phyloP scores from a whole-genome alignment of 768 basidiomycete genomes.

The Lactarius vividus region DNA sequence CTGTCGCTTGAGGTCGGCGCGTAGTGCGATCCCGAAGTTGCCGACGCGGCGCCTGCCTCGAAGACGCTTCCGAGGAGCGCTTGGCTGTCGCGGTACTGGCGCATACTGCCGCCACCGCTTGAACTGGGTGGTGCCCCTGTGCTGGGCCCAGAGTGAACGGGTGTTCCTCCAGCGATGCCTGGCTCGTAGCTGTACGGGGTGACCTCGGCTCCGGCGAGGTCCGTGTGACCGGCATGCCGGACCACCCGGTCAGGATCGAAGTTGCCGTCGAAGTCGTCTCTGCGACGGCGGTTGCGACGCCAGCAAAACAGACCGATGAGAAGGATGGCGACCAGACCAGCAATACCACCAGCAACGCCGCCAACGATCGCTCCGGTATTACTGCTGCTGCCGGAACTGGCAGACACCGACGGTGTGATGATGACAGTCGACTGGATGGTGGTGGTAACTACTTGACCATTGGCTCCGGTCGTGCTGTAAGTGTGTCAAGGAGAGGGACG shows the following conservation, averaged over 20 bases:
- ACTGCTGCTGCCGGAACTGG: conserved; percentile 16
- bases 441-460: conserved; percentile 21
- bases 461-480: conserved; percentile 16
- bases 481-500: neutral
- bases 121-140: neutral
- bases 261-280: conserved; percentile 50
- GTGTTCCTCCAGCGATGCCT: conserved; percentile 26
- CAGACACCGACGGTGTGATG: conserved; percentile 26
- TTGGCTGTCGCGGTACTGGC: conserved; percentile 30
- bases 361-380: conserved; percentile 34
- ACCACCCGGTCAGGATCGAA: conserved; percentile 48
- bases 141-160: conserved; percentile 23
- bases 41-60: conserved; percentile 18
- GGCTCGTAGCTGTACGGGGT: conserved; percentile 30
- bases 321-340: conserved; percentile 29
- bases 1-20: conserved; percentile 22
- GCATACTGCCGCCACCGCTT: conserved; percentile 29
- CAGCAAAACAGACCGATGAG: conserved; percentile 33
- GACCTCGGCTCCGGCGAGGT: conserved; percentile 25
- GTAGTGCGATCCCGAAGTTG: conserved; percentile 28
- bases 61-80: conserved; percentile 28
- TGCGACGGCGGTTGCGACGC: conserved; percentile 31
- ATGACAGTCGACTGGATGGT: conserved; percentile 28
- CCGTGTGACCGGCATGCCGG: conserved; percentile 29
- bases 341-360: conserved; percentile 33